Evolutionary conservation across 129 eudicot species (phyloP).

Genomic region (Tagetes erecta): DNA sequence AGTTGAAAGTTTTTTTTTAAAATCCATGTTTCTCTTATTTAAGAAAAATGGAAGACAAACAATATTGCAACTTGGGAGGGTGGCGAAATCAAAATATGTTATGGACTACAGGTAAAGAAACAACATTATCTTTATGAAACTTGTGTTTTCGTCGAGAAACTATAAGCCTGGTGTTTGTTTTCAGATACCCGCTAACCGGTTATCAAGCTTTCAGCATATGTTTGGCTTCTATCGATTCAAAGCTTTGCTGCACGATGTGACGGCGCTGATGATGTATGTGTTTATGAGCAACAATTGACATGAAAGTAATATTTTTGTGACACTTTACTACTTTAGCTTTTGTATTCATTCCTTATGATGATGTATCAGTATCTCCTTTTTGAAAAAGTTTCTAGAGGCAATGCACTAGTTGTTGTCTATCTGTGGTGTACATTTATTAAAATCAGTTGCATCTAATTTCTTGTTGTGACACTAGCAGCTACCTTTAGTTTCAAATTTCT

Average conservation of each 20-base stretch:
- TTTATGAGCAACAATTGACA: background rate
- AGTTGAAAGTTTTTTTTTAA: background rate
- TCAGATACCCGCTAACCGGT: slow-evolving; percentile 93
- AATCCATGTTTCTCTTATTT: background rate
- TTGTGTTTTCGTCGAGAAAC: background rate
- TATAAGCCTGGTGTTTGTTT: background rate
- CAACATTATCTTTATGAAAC: background rate
- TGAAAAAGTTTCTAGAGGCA: slow-evolving; percentile 12
- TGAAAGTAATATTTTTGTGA: background rate
- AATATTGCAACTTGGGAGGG: slow-evolving; percentile 82
- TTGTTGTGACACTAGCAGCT: background rate
- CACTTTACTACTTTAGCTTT: slow-evolving; percentile 1
- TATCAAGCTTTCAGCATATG: slow-evolving; percentile 96
- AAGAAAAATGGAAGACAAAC: slow-evolving; percentile 87
- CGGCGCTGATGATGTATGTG: background rate
- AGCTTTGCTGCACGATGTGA: slow-evolving; percentile 90
- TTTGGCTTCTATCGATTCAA: slow-evolving; percentile 92
- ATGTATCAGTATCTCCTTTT: slow-evolving; percentile 8
- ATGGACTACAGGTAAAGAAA: slow-evolving; percentile 83
- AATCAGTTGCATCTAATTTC: background rate
- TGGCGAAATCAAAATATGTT: slow-evolving; percentile 76
- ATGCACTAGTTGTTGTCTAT: background rate
- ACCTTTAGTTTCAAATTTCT: background rate
- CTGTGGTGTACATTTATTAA: background rate
- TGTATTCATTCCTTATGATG: slow-evolving; percentile 31